Evolutionary conservation across 2,329 filamentous ascomycete genomes (phyloP).

Genomic region (Colletotrichum somersetense): DNA sequence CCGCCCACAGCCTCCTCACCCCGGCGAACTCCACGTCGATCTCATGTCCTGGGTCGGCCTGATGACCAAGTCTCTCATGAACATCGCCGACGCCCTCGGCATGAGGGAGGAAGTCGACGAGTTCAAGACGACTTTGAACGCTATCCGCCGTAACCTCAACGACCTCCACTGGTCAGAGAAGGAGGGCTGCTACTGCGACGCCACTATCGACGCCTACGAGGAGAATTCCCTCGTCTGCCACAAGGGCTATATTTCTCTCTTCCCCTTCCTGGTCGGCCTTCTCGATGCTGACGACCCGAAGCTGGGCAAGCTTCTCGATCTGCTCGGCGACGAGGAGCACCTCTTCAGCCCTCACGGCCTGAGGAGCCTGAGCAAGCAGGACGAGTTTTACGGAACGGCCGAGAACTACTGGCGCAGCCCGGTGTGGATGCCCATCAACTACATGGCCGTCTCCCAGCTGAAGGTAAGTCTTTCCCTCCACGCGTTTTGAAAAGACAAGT

Average conservation of each 20-base stretch:
- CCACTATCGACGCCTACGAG: slow-evolving; percentile 94
- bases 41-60: slow-evolving; percentile 97
- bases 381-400: slow-evolving; percentile 85
- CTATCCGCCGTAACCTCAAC: slow-evolving; percentile 87
- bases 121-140: slow-evolving; percentile 78
- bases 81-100: slow-evolving; percentile 81
- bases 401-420: slow-evolving; percentile 99
- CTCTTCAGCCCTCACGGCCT: slow-evolving; percentile 94
- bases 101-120: slow-evolving; percentile 81
- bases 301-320: slow-evolving; percentile 79
- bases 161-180: slow-evolving; percentile 93
- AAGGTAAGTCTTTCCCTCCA: slow-evolving; percentile 67
- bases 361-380: slow-evolving; percentile 86
- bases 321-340: slow-evolving; percentile 84
- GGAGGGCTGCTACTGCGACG: slow-evolving; percentile 89
- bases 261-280: slow-evolving; percentile 90
- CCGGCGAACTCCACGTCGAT: slow-evolving; percentile 95
- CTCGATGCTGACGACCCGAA: slow-evolving; percentile 79
- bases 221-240: slow-evolving; percentile 92
- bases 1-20: slow-evolving; percentile 91
- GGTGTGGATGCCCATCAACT: slow-evolving; percentile 97
- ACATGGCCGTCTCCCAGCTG: slow-evolving; percentile 83
- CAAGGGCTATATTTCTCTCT: slow-evolving; percentile 94
- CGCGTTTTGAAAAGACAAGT: not conserved
- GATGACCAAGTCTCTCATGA: slow-evolving; percentile 88